A percentile compares a stretch with the other conserved stretches of the same genome.
Conservation (phyloP, 2,329 filamentous ascomycete genomes). For the Colletotrichum aenigma region DNA sequence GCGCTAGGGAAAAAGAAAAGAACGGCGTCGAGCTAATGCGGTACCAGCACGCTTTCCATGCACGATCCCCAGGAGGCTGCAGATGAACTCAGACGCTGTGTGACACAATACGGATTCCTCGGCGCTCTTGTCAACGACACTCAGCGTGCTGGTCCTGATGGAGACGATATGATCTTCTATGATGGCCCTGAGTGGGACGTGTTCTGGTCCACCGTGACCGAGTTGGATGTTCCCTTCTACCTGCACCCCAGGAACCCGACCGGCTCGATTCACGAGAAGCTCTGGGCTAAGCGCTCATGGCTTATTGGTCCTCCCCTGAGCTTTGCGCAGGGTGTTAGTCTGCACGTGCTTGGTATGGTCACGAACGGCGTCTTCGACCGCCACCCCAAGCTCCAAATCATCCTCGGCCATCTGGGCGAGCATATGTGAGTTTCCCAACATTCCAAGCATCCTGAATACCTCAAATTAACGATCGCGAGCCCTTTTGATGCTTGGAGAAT, state of each 20-base stretch:
- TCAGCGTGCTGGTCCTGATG: fast-evolving
- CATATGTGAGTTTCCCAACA: not conserved
- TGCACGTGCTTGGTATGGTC: not conserved
- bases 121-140: slow-evolving; percentile 42
- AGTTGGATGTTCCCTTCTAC: not conserved
- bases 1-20: not conserved
- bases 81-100: slow-evolving; percentile 54
- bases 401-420: not conserved
- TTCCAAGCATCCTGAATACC: too few species aligned
- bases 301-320: not conserved
- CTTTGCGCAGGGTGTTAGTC: not conserved
- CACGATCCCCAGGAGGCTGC: not conserved
- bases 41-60: not conserved
- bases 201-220: not conserved
- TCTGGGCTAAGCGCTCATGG: not conserved
- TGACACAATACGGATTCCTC: slow-evolving; percentile 64
- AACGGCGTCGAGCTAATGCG: not conserved
- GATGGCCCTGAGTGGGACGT: not conserved
- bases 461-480: too few species aligned
- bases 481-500: fast-evolving
- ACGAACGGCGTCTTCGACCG: not conserved
- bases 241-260: not conserved
- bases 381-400: not conserved
- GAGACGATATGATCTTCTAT: not conserved
- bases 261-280: not conserved